Conservation (phyloP, 495 filamentous ascomycete genomes). For the Penicillium chermesinum region DNA sequence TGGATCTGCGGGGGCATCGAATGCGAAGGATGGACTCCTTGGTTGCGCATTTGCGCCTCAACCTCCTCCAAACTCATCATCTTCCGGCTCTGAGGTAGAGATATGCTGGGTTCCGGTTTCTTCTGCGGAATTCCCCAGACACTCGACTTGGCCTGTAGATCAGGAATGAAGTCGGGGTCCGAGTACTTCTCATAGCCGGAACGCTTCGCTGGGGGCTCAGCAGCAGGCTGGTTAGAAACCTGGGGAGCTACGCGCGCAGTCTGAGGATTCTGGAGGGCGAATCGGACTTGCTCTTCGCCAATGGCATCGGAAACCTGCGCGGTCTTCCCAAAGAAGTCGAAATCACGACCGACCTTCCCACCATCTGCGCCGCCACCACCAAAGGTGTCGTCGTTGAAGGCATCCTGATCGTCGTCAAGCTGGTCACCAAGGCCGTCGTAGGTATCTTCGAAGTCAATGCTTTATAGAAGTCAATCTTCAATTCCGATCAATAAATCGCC, state of each 20-base stretch:
- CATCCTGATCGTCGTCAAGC: conserved; percentile 89
- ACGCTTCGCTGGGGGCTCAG: conserved; percentile 45
- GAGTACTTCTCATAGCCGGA: conserved; percentile 88
- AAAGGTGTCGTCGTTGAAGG: conserved; percentile 98
- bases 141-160: conserved; percentile 86
- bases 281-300: conserved; percentile 83
- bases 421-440: conserved; percentile 94
- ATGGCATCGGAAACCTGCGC: conserved; percentile 79
- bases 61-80: conserved; percentile 97
- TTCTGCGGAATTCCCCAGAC: conserved; percentile 81
- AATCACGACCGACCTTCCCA: conserved; percentile 72
- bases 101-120: conserved; percentile 30
- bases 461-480: conserved; percentile 16
- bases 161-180: conserved; percentile 68
- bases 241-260: conserved; percentile 27
- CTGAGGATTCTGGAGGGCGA: conserved; percentile 57
- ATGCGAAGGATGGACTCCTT: conserved; percentile 48
- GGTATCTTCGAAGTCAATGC: conserved; percentile 93
- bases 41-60: conserved; percentile 82
- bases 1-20: conserved; percentile 28
- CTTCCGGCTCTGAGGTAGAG: conserved; percentile 39
- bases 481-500: background rate
- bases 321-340: conserved; percentile 93
- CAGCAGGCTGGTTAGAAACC: conserved; percentile 10
- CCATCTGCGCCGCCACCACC: conserved; percentile 46